Base-by-base conservation (phyloP, 2,329 filamentous ascomycete species). In the Claviceps maximensis region DNA sequence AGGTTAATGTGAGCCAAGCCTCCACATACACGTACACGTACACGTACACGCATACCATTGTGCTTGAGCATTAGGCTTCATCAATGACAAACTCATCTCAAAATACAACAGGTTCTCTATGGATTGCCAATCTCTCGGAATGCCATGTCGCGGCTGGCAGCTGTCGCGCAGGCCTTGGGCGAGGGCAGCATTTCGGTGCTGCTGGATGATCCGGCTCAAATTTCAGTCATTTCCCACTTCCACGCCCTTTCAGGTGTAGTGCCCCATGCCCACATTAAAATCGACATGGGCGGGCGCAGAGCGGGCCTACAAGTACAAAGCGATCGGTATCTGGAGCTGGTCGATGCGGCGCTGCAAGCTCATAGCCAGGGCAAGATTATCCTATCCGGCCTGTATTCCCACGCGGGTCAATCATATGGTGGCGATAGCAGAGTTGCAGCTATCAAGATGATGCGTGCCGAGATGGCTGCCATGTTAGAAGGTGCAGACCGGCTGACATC, bases 201-300 rank as follows among this genome's bases (percentile, higher is more conserved):
- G 62, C 72, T 89, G 51, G 87, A 93, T 64, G 79, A 89, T 63
- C 69, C 74, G 0, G 71, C 73, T 12, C 84, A 88, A 63, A 64
- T 87, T 2, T 63, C 71, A 1, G 58, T 67, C 40, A 67, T 74
- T 6, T 65, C 79, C n/a, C 61, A 69, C 0, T 62, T 74, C 6
- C 68, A 71, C 42, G 60, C 65, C 3, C 59, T 68, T 1, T 70
- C 72, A 1, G 76, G 74, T 17, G 67, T 71, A 47, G 64, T 69
- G 1, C 77, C 82, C 3, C 73, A 72, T 0, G 71, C 86, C 15
- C 87, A 83, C 61, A 70, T 90, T 60, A 90, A 90, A 60, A 78
- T 91, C 41, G 86, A 91, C 63, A 82, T 86, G 50, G 85, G 86
- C 12, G 81, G 81, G 58, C 75, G 81, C 61, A 82, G 87, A 17